Evolutionary conservation across 192 early-diverging fungal genomes (phyloP).

Genomic region (Rhizoclosmatium sp.): DNA sequence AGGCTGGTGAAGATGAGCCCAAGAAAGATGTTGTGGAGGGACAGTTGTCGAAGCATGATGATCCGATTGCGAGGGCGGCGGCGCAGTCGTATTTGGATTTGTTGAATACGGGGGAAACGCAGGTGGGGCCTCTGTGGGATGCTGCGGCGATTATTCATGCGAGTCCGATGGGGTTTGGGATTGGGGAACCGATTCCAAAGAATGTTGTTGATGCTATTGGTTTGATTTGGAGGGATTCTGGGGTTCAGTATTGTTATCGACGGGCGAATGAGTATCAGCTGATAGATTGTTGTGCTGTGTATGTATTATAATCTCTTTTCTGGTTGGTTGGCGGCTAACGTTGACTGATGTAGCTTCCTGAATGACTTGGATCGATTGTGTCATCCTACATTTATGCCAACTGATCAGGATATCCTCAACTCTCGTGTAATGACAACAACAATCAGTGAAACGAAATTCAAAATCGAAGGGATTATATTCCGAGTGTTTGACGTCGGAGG

Average conservation of each 20-base stretch:
- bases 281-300: conserved; percentile 54
- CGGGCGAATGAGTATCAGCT: conserved; percentile 55
- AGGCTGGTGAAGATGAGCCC: conserved; percentile 11
- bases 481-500: conserved; percentile 79
- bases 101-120: conserved; percentile 5
- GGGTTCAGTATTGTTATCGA: conserved; percentile 45
- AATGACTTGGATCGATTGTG: conserved; percentile 57
- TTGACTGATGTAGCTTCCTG: conserved; percentile 37
- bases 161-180: conserved; percentile 37
- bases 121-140: conserved; percentile 11
- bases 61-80: conserved; percentile 24
- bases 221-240: conserved; percentile 52
- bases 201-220: conserved; percentile 34
- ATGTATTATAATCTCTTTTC: conserved; percentile 16
- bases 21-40: conserved; percentile 32
- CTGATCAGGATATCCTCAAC: conserved; percentile 73
- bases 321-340: background rate
- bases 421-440: conserved; percentile 74
- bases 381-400: conserved; percentile 61
- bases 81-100: background rate
- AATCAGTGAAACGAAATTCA: conserved; percentile 73
- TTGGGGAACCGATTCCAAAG: conserved; percentile 46
- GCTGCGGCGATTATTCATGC: conserved; percentile 34
- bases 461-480: conserved; percentile 64
- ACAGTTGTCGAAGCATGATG: conserved; percentile 25